Evolutionary conservation across 257 asterid genomes (phyloP).

Genomic region (Gentiana straminea): DNA sequence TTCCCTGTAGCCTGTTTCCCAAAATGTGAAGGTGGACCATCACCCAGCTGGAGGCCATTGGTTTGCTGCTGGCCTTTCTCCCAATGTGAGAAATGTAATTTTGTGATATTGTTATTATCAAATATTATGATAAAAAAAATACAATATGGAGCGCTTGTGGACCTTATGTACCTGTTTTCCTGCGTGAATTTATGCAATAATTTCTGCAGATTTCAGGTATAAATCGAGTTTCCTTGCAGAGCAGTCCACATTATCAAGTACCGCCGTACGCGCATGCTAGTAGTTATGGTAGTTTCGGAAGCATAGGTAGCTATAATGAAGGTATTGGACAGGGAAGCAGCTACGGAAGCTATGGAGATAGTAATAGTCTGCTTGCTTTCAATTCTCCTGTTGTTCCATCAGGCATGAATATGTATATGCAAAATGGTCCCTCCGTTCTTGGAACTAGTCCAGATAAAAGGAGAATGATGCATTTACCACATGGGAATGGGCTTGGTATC

Average conservation of each 20-base stretch:
- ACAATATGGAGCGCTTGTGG: not conserved
- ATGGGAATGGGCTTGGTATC: conserved; percentile 74
- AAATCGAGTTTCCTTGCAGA: conserved; percentile 51
- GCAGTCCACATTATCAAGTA: conserved; percentile 75
- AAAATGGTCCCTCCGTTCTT: conserved; percentile 52
- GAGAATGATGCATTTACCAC: conserved; percentile 61
- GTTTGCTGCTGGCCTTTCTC: conserved; percentile 99
- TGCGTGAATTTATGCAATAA: not conserved
- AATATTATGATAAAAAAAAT: conserved; percentile 2
- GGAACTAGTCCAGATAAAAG: conserved; percentile 93
- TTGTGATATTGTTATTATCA: conserved; percentile 11
- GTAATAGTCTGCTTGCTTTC: conserved; percentile 71
- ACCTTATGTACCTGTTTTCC: conserved; percentile 1
- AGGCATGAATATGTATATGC: conserved; percentile 67
- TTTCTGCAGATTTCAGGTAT: conserved; percentile 66
- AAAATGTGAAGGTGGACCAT: conserved; percentile 79
- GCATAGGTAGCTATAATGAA: conserved; percentile 95
- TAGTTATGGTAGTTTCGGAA: conserved; percentile 96
- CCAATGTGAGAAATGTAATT: conserved; percentile 62
- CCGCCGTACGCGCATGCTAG: conserved; percentile 69
- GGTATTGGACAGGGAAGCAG: conserved; percentile 75
- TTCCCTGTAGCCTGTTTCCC: conserved; percentile 68
- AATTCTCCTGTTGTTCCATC: conserved; percentile 88
- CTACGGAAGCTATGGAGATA: conserved; percentile 92
- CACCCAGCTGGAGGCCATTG: conserved; percentile 99